Evolutionary conservation across 495 filamentous ascomycete species (phyloP).

Genomic region (Neurospora pannonica): DNA sequence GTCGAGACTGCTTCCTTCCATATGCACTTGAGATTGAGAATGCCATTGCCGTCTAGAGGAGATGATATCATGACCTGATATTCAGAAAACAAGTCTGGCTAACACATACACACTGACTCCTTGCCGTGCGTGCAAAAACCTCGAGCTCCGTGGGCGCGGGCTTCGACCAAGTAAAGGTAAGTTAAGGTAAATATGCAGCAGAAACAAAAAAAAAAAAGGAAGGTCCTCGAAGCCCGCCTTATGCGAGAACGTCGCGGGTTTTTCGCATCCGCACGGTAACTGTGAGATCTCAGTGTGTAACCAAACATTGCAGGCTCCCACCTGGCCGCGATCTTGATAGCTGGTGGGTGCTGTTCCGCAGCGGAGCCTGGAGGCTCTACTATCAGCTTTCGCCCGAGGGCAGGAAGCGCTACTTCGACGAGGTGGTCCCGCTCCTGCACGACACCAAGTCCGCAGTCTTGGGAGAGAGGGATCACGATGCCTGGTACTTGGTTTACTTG

Average conservation of each 20-base stretch:
- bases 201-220: too few relatives aligned
- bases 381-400: slow-evolving; percentile 64
- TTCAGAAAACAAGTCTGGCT: neutral
- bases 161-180: neutral
- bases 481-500: slow-evolving; percentile 70
- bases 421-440: slow-evolving; percentile 69
- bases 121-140: neutral
- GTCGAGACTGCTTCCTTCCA: neutral
- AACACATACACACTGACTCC: neutral
- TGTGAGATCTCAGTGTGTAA: neutral
- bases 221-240: neutral
- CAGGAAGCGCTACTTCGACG: slow-evolving; percentile 59
- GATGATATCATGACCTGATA: neutral
- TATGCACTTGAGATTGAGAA: neutral
- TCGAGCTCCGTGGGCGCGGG: neutral
- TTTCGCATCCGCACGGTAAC: neutral
- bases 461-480: slow-evolving; percentile 52
- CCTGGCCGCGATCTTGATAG: slow-evolving; percentile 66
- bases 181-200: too few relatives aligned
- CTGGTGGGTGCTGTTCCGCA: slow-evolving; percentile 57
- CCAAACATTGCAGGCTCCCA: slow-evolving; percentile 50
- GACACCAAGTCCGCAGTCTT: slow-evolving; percentile 58
- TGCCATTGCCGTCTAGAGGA: neutral
- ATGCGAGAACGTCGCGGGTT: neutral
- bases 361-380: slow-evolving; percentile 61